Evolutionary conservation across 2,329 filamentous ascomycete species (phyloP).

Genomic region (Cryphonectria radicalis): DNA sequence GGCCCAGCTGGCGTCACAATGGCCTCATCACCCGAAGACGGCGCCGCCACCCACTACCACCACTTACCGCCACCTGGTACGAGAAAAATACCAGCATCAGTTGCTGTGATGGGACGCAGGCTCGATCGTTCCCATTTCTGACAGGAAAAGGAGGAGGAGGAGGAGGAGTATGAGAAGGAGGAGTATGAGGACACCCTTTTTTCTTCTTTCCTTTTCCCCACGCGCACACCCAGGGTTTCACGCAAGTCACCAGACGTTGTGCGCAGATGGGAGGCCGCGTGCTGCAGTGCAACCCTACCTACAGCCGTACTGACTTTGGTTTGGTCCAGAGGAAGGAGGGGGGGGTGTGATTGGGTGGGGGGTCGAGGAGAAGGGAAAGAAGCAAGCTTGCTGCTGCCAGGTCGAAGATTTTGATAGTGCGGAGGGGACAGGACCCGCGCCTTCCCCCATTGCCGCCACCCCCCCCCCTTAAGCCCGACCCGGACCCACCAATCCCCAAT

Average conservation of each 20-base stretch:
- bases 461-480: no score
- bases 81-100: not conserved
- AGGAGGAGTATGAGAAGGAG: no score
- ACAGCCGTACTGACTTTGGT: not conserved
- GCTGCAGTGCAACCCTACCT: conserved; percentile 12
- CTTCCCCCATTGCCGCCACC: not conserved
- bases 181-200: no score
- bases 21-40: not conserved
- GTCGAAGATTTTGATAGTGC: not conserved
- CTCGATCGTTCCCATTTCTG: not conserved
- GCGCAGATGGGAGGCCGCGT: not conserved
- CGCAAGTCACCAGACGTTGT: conserved; percentile 3
- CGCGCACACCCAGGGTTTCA: not conserved
- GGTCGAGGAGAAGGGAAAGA: not conserved
- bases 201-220: not conserved
- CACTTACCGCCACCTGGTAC: not conserved
- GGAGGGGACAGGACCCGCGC: not conserved
- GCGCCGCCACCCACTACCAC: not conserved
- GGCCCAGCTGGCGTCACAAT: not conserved
- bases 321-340: not conserved
- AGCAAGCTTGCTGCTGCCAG: not conserved
- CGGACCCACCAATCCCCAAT: no score
- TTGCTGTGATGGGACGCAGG: not conserved
- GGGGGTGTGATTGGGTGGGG: not conserved
- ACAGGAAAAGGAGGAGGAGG: not conserved